Base-by-base conservation (phyloP, 2,329 filamentous ascomycete genomes). In the Aspergillus aculeatinus region DNA sequence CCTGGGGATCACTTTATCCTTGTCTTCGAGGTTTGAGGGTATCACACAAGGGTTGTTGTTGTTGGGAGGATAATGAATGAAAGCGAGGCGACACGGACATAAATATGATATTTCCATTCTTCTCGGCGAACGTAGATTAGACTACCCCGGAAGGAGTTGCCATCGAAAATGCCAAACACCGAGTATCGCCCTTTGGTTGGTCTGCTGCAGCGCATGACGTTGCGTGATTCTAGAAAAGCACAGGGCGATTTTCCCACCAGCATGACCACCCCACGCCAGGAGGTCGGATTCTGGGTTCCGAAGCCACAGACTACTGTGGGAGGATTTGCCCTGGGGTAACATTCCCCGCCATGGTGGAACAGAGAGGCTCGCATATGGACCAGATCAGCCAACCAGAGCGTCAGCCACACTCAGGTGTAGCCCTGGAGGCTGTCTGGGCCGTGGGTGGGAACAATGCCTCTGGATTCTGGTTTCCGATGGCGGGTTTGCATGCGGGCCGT, bases 251-350 rank as follows among this genome's bases (percentile, higher is more conserved):
- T 19, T 19, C 39, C 39, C 14, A 44, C 1, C 39, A 44, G 39
- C 39, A n/a, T 44, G 39, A 44, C 39, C 16, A 16, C 39, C 39
- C 39, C 16, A 44, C 39, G 39, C 39, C 39, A 44, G 39, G 39
- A 44, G 31, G 25, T 35, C 71, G 72, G 72, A 73, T 74, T 69
- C 68, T 60, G 63, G 70, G 66, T 72, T 74, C 71, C 72, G 72
- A 54, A 35, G 21, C 23, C 23, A 31, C 48, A 39, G 48, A 60
- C 6, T 19, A 19, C 39, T 42, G 33, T 29, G 39, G 39, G 39
- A 16, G 39, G 39, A n/a, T 44, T 44, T 19, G 39, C 39, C 16
- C 39, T 44, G 39, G 39, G 39, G 39, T 44, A 44, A 44, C 39
- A n/a, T 44, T 44, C 39, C 16, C 16, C 39, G 39, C 39, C 14